A percentile compares a stretch with the other conserved stretches of the same genome.
Conservation (phyloP, 345 rosid genomes). For the Syzygium aqueum region DNA sequence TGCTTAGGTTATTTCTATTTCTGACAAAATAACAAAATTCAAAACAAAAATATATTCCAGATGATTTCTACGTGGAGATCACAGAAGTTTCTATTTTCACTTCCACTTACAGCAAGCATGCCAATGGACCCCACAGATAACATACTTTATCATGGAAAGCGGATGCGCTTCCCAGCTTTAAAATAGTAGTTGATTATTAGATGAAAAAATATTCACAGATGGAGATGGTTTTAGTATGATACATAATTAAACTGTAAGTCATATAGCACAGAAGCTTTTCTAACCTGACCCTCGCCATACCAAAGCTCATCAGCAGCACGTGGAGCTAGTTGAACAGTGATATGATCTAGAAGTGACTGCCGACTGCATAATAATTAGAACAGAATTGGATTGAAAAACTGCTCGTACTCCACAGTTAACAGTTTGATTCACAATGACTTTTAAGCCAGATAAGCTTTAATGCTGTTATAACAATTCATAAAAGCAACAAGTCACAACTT, state of each 20-base stretch:
- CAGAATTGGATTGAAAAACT: neutral
- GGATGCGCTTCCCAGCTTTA: neutral
- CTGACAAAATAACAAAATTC: neutral
- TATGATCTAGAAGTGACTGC: slow-evolving; percentile 83
- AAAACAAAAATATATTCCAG: neutral
- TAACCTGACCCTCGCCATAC: slow-evolving; percentile 80
- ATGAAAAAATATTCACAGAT: neutral
- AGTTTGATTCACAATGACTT: neutral
- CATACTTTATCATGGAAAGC: neutral
- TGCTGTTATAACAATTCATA: neutral
- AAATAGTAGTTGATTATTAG: neutral
- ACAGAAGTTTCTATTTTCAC: neutral
- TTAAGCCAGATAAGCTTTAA: neutral
- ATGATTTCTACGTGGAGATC: neutral
- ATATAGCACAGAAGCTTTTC: slow-evolving; percentile 3
- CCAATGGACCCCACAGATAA: neutral
- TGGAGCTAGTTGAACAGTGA: slow-evolving; percentile 93
- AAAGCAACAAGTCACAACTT: neutral
- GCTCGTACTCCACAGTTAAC: neutral
- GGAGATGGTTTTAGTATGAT: neutral
- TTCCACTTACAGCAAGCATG: neutral
- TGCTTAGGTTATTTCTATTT: neutral
- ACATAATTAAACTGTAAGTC: neutral
- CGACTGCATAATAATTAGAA: slow-evolving; percentile 37
- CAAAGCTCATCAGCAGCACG: slow-evolving; percentile 96